Base-by-base conservation (phyloP, 441 rosid species). In the Rhodomyrtus psidioides region DNA sequence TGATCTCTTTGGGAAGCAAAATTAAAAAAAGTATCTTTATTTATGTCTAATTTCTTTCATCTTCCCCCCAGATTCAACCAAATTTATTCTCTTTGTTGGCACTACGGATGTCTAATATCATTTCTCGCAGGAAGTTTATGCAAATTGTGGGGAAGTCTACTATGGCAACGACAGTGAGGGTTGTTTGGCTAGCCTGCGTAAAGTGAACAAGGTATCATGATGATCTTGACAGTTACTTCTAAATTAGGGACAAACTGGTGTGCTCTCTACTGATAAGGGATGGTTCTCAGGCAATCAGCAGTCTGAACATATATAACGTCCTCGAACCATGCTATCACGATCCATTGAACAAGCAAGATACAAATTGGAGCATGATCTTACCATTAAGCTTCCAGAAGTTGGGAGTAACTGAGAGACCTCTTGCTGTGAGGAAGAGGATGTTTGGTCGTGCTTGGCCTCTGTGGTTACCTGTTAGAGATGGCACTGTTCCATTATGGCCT, bases 371-470 rank as follows among this genome's bases (percentile, higher is more conserved):
- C 85, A 81, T 85, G 42, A 86, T 88, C 53, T 86, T 92, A 88
- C 93, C 95, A 0, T 13, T 44, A 8, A 94, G 96, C 89, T 94
- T 93, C 89, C 88, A 89, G 83, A 75, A 88, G 81, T 46, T 94
- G 12, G 96, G 96, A 55, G 82, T 4, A 16, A 93, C 94, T 5
- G 86, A 90, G 44, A 90, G 87, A 86, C 90, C 93, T 27, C 91
- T 93, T 46, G 83, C 88, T 27, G 94, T 93, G 24, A 87, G 96
- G 53, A 93, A 87, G 85, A 88, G 96, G 83, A 93, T 93, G 90
- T 93, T 93, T 26, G 96, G 96, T 15, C 94, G 96, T 39, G 96
- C 95, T 53, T 94, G 96, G 95, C 96, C 95, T 6, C 89, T 82
- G 5, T 88, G 93, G 88, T 83, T 88, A 14, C 85, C 88, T 1